Base-by-base conservation (phyloP, 2,329 filamentous ascomycete species). In the Bipolaris oryzae region DNA sequence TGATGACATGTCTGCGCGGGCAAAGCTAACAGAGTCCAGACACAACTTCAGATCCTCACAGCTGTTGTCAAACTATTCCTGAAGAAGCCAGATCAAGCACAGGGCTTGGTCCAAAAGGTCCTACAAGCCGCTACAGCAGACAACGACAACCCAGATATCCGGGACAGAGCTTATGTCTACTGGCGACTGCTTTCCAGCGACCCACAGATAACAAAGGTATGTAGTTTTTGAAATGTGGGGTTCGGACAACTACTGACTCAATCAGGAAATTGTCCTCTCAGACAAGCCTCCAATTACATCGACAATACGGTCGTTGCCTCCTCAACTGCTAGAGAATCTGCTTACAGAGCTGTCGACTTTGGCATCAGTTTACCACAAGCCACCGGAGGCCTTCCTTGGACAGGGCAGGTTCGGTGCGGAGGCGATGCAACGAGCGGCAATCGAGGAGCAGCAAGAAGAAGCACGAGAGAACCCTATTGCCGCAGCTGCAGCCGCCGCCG, bases 321-420 rank as follows among this genome's bases (percentile, higher is more conserved):
- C 90, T 5, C 83, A 88, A 33, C 84, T 99, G 6, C 85, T 99
- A 41, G 94, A 99, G 60, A 89, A 92, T 75, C 87, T 99, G n/a
- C 86, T 99, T 7, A 84, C 85, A 9, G 94, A 99, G 76, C 86
- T 99, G 31, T 98, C 94, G 11, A 97, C 95, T 9, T 85, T 99
- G 28, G 92, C 95, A 7, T 98, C 94, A 1, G 95, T 99, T 20
- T 99, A 99, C 79, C 95, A 99, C 85, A 98, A 96, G 80, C 93
- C 93, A 7, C 93, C 95, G 42, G 92, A 96, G 83, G 92, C 94
- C n/a, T 99, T 99, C 77, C 89, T 99, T 55, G 95, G 95, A 66
- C 92, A 96, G 78, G 95, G 95, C 39, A 88, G 94, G 42, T 97
- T 91, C 67, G 95, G 94, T 35, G 93, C 95, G 46, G 93, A 96